phyloP scores from a whole-genome alignment of 805 yeast genomes.

The Teunomyces barrocoloradensis region DNA sequence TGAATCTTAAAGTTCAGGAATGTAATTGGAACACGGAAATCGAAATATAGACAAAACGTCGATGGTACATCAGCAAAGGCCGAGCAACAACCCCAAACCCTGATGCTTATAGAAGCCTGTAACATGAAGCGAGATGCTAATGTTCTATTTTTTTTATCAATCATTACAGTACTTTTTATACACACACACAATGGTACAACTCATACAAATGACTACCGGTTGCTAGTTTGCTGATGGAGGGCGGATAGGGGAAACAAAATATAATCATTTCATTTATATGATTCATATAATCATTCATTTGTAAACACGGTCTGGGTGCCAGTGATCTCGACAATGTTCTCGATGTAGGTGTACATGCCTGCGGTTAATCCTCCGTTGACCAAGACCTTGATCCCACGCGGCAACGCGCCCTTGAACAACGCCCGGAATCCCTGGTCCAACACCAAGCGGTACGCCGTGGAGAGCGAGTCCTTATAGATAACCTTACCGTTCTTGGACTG shows the following conservation, averaged over 20 bases:
- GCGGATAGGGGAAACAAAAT: background rate
- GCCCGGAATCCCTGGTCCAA: slow-evolving; percentile 30
- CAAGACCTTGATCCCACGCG: slow-evolving; percentile 68
- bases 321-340: slow-evolving; percentile 41
- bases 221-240: background rate
- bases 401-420: slow-evolving; percentile 42
- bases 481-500: slow-evolving; percentile 69
- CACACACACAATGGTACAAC: background rate
- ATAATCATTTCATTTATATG: no score
- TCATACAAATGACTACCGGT: background rate
- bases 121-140: no score
- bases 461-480: slow-evolving; percentile 59
- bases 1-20: background rate
- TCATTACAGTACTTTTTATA: no score
- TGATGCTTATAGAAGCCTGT: no score
- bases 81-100: background rate
- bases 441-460: slow-evolving; percentile 36
- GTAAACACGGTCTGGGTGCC: slow-evolving; percentile 33
- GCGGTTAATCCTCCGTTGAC: slow-evolving; percentile 70
- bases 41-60: no score
- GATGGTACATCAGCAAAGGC: background rate
- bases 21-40: background rate
- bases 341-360: slow-evolving; percentile 58
- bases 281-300: slow-evolving; percentile 1
- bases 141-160: background rate